A percentile compares a stretch with the other conserved stretches of the same genome.
Evolutionary conservation across 1,284 basidiomycete genomes (phyloP).

Genomic region (Sporisorium iseilematis-ciliati): DNA sequence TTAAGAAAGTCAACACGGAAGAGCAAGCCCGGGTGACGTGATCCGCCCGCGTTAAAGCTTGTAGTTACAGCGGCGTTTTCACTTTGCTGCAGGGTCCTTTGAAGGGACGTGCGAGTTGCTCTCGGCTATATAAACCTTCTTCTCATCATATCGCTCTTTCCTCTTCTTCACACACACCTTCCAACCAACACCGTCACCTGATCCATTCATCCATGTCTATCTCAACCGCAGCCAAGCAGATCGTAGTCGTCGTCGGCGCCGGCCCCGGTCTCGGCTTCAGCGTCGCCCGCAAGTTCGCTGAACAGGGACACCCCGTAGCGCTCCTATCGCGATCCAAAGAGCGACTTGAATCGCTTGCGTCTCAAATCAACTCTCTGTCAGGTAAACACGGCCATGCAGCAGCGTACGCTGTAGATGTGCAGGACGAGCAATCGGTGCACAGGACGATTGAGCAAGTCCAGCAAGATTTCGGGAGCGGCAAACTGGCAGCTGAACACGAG

Average conservation of each 20-base stretch:
- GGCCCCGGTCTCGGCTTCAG: slow-evolving; percentile 45
- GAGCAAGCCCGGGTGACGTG: slow-evolving; percentile 5
- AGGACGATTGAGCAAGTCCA: slow-evolving; percentile 29
- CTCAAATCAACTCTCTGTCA: slow-evolving; percentile 31
- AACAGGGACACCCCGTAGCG: slow-evolving; percentile 49
- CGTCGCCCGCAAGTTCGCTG: slow-evolving; percentile 37
- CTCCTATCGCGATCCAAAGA: slow-evolving; percentile 42
- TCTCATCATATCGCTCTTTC: background rate
- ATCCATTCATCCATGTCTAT: slow-evolving; percentile 6
- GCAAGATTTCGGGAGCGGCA: slow-evolving; percentile 29
- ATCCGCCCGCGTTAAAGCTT: background rate
- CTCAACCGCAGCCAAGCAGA: slow-evolving; percentile 34
- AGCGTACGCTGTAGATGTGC: slow-evolving; percentile 40
- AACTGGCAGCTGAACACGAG: slow-evolving; percentile 29
- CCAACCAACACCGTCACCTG: background rate
- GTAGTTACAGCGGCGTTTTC: too few relatives aligned
- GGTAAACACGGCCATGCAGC: slow-evolving; percentile 25
- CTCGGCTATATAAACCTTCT: slow-evolving; percentile 22
- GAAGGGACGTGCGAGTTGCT: slow-evolving; percentile 9
- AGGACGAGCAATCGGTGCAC: slow-evolving; percentile 33
- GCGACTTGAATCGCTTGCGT: slow-evolving; percentile 37
- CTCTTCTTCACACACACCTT: background rate
- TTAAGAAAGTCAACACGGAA: slow-evolving; percentile 8
- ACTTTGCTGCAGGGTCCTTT: slow-evolving; percentile 22
- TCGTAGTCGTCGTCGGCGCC: slow-evolving; percentile 41